Base-by-base conservation (phyloP, 31 red algal genomes). In the Porphyra umbilicalis region DNA sequence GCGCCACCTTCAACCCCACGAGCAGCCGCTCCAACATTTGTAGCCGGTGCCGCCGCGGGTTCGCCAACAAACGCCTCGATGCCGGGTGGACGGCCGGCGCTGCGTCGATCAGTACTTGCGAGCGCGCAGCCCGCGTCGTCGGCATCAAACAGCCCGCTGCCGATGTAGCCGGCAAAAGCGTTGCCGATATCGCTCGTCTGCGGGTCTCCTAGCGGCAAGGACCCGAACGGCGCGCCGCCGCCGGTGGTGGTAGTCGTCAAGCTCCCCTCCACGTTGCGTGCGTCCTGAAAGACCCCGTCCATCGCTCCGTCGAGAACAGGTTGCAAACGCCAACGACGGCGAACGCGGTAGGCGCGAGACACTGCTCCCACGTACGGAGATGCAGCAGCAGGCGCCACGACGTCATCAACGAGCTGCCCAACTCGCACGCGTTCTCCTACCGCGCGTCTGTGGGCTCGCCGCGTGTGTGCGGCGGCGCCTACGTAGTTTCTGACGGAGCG, bases 371-470 rank as follows among this genome's bases (percentile, higher is more conserved):
- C 57, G 11, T 71, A 25, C 25, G 25, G 25, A 29, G 20, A 29
- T 71, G 57, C 57, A n/a, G 57, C 25, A 7, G 25, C 57, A 4
- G 57, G 11, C 25, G 30, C 57, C 0, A 29, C 11, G 25, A 71
- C 57, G 57, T n/a, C 57, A 71, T 71, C 57, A 71, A 71, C 57
- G 57, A n/a, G n/a, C n/a, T n/a, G n/a, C n/a, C n/a, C n/a, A n/a
- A n/a, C n/a, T n/a, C n/a, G n/a, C n/a, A n/a, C n/a, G n/a, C n/a
- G n/a, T n/a, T n/a, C n/a, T n/a, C n/a, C n/a, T n/a, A n/a, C n/a
- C n/a, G n/a, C n/a, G n/a, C n/a, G n/a, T n/a, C n/a, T n/a, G n/a
- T n/a, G n/a, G n/a, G n/a, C n/a, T n/a, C n/a, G n/a, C n/a, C n/a
- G n/a, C n/a, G n/a, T n/a, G n/a, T n/a, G n/a, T n/a, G n/a, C n/a